Conservation (phyloP, 352 stramenopile genomes). For the Phytophthora pisi region DNA sequence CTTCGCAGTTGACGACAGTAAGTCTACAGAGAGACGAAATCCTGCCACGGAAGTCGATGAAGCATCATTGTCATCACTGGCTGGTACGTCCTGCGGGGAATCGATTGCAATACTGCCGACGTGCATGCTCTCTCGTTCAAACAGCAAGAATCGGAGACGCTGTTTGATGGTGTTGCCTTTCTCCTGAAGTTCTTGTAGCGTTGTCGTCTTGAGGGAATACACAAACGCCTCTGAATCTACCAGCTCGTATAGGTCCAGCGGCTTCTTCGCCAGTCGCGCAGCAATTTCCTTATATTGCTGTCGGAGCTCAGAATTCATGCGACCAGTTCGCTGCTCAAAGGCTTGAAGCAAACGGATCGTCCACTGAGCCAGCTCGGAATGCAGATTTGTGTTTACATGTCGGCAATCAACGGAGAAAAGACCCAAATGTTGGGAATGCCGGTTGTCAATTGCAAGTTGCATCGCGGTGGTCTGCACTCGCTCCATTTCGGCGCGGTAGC, state of each 20-base stretch:
- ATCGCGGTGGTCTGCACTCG: constrained; percentile 30
- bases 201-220: constrained; percentile 43
- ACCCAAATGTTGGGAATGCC: constrained; percentile 34
- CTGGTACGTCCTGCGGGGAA: neutral
- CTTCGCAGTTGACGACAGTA: constrained; percentile 66
- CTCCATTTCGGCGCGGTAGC: constrained; percentile 37
- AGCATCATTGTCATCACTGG: neutral
- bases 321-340: constrained; percentile 59
- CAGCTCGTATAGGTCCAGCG: constrained; percentile 75
- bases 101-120: constrained; percentile 24
- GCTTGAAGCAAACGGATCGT: constrained; percentile 41
- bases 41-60: neutral
- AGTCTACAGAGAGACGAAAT: constrained; percentile 41
- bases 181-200: constrained; percentile 55
- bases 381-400: constrained; percentile 49
- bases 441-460: constrained; percentile 31
- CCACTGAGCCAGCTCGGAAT: constrained; percentile 49
- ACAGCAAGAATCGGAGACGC: constrained; percentile 68
- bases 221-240: constrained; percentile 72
- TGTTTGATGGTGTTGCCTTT: constrained; percentile 58
- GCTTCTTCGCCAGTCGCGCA: constrained; percentile 59
- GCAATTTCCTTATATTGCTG: constrained; percentile 82
- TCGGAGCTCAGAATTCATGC: constrained; percentile 57
- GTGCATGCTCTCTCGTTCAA: constrained; percentile 53
- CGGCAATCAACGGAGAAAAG: constrained; percentile 62